Conservation (phyloP, 2,329 filamentous ascomycete genomes). For the Bipolaris bicolor region DNA sequence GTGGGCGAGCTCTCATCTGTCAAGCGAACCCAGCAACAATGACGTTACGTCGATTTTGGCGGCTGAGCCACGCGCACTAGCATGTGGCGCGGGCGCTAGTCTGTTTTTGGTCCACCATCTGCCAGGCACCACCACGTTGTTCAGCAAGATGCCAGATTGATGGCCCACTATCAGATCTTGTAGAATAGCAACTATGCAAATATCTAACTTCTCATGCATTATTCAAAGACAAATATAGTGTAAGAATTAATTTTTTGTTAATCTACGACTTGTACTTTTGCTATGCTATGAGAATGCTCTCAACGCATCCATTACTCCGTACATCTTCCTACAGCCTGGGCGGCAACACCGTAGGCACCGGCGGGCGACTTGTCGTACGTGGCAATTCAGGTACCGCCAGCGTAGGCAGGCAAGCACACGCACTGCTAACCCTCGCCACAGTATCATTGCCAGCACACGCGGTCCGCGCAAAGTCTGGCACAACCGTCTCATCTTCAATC, state of each 20-base stretch:
- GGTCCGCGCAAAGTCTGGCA: slow-evolving; percentile 27
- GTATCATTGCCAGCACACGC: slow-evolving; percentile 24
- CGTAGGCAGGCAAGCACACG: slow-evolving; percentile 34
- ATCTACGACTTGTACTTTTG: background rate
- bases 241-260: background rate
- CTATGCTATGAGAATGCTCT: background rate
- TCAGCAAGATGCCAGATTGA: background rate
- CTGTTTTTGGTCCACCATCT: slow-evolving; percentile 13
- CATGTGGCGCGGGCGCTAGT: slow-evolving; percentile 30
- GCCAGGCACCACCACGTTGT: slow-evolving; percentile 2
- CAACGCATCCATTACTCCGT: background rate
- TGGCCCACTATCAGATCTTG: background rate
- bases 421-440: slow-evolving; percentile 33
- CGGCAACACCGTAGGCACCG: slow-evolving; percentile 35
- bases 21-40: slow-evolving; percentile 22
- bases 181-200: background rate
- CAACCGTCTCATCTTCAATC: slow-evolving; percentile 19
- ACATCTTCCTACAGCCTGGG: slow-evolving; percentile 16
- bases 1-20: slow-evolving; percentile 4
- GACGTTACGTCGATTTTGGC: slow-evolving; percentile 27
- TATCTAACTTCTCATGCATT: background rate
- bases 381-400: slow-evolving; percentile 31
- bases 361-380: slow-evolving; percentile 29
- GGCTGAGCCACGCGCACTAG: slow-evolving; percentile 14
- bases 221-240: background rate